Percentiles rank a stretch among this genome's conserved stretches.
Conservation (phyloP, 768 basidiomycete species). For the Gyrodon lividus region DNA sequence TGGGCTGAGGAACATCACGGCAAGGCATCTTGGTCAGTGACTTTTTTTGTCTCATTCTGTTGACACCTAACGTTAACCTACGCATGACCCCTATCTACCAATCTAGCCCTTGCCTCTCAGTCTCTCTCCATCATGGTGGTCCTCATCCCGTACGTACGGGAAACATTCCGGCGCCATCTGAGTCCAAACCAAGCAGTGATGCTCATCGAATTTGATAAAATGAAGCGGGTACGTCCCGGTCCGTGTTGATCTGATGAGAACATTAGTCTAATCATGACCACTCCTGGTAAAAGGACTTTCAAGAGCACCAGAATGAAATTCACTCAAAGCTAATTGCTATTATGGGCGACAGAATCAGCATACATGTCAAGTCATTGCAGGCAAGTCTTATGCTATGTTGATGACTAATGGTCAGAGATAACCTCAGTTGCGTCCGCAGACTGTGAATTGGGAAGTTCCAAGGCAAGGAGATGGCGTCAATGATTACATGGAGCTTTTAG, state of each 20-base stretch:
- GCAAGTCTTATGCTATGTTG: slow-evolving; percentile 38
- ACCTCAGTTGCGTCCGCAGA: slow-evolving; percentile 39
- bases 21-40: slow-evolving; percentile 85
- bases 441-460: slow-evolving; percentile 73
- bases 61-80: slow-evolving; percentile 3
- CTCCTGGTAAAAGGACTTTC: slow-evolving; percentile 68
- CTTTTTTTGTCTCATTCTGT: slow-evolving; percentile 15
- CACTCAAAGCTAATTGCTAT: slow-evolving; percentile 96
- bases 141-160: slow-evolving; percentile 93
- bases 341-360: slow-evolving; percentile 91
- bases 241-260: slow-evolving; percentile 1
- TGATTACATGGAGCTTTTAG: slow-evolving; percentile 89
- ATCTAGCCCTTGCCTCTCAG: slow-evolving; percentile 88
- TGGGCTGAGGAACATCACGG: slow-evolving; percentile 96
- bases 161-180: slow-evolving; percentile 90
- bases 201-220: slow-evolving; percentile 96
- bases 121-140: slow-evolving; percentile 92
- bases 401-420: slow-evolving; percentile 1
- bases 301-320: slow-evolving; percentile 99
- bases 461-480: slow-evolving; percentile 65
- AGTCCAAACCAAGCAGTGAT: slow-evolving; percentile 95
- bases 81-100: slow-evolving; percentile 16
- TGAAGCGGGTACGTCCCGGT: slow-evolving; percentile 76
- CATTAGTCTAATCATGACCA: slow-evolving; percentile 2
- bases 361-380: slow-evolving; percentile 82